Conservation (phyloP, 2,329 filamentous ascomycete genomes). For the Didymella keratinophila region DNA sequence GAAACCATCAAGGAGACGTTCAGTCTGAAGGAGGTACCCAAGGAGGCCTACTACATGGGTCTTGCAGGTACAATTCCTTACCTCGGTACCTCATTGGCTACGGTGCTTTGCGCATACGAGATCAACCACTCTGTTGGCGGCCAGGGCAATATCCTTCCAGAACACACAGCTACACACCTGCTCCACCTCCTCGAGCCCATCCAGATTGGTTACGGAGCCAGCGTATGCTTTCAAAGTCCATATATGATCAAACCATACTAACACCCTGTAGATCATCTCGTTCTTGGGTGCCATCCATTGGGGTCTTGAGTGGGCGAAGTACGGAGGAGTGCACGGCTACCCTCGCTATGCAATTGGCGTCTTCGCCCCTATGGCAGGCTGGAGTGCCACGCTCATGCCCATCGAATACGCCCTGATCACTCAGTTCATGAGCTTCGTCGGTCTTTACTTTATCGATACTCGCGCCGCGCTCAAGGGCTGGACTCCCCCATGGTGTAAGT, state of each 20-base stretch:
- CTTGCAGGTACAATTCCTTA: constrained; percentile 68
- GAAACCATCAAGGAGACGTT: constrained; percentile 60
- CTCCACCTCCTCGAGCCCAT: constrained; percentile 82
- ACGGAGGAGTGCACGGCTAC: constrained; percentile 71
- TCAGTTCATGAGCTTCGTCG: constrained; percentile 85
- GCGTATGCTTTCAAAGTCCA: constrained; percentile 62
- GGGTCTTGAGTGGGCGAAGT: constrained; percentile 84
- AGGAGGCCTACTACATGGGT: constrained; percentile 59
- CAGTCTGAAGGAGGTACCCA: constrained; percentile 55
- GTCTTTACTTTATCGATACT: constrained; percentile 84
- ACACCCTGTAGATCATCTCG: constrained; percentile 73
- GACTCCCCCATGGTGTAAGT: constrained; percentile 80
- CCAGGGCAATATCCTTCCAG: constrained; percentile 69
- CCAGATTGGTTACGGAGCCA: constrained; percentile 89
- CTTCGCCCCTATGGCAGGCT: constrained; percentile 79
- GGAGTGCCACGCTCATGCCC: constrained; percentile 87
- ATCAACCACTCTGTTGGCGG: constrained; percentile 75
- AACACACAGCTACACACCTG: constrained; percentile 74
- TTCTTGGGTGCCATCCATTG: constrained; percentile 95
- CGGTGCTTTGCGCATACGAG: constrained; percentile 82
- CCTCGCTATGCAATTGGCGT: constrained; percentile 86
- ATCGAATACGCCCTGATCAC: constrained; percentile 83
- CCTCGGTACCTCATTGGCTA: constrained; percentile 81
- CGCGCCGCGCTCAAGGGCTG: constrained; percentile 76
- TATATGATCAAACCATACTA: constrained; percentile 1